Evolutionary conservation across 1,284 basidiomycete species (phyloP), one percentile per base, ranked within the genome.

Genomic region (Malassezia sympodialis): DNA sequence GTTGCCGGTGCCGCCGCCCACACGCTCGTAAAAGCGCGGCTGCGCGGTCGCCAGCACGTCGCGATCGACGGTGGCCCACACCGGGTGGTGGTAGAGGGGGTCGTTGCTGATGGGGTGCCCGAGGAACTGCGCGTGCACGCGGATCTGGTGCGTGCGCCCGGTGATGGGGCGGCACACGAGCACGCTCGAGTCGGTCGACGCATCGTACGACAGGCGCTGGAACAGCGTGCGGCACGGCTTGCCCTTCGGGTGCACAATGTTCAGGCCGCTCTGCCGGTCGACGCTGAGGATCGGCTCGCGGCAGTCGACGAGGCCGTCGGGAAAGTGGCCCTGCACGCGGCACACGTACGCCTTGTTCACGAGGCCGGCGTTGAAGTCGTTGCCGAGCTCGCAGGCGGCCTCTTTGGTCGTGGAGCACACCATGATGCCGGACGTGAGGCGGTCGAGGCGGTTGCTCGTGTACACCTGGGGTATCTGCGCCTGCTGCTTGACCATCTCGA

Each of bases 381-480:
- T 61, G 1, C 66, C 84, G 21, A 98, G 78, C 15, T 79, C 75
- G 19, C 83, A 80, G 0, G 90, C 88, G 24, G 86, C 81, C 43
- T 82, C 77, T 1, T 83, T 78, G 12, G 84, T 85, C 12, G 90
- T 79, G 0, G 90, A 88, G 51, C 96, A 80, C 62, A 99, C 88
- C 90, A 99, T 93, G 52, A 96, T 80, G 4, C 94, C 94, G 0
- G 89, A 93, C 0, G 94, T 98, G 17, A 98, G 79, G 47, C 94
- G 81, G 76, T 99, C 94, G 43, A 99, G 79, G 45, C 94, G 82
- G 73, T 98, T 99, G 35, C 90, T 86, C 56, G 93, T 86, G 75
- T 88, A 90, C 27, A 86, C 83, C 68, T 87, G 87, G 48, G 83
- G 78, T 58, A 87, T 85, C 1, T 85, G 86, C 66, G 90, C 86